These are phyloP conservation scores for Niebla homalea DNA, from an alignment of 495 filamentous ascomycete species.

Conservation along the genomic window DNA sequence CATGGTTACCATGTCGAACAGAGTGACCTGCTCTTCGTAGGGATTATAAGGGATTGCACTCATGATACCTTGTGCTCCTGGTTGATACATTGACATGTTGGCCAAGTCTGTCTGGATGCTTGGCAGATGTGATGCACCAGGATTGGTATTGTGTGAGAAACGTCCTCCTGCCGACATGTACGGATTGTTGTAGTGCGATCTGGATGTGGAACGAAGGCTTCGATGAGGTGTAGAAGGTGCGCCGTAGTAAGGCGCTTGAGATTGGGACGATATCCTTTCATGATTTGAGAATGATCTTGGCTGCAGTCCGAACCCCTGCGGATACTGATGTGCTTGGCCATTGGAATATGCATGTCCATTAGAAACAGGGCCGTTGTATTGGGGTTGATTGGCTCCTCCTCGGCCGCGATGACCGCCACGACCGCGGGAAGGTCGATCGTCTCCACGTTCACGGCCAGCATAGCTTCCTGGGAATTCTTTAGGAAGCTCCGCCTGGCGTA, in stretches of 20 bases:
- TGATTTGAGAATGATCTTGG: slow-evolving; percentile 13
- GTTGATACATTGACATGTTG: slow-evolving; percentile 36
- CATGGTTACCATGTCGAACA: slow-evolving; percentile 45
- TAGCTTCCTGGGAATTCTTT: slow-evolving; percentile 16
- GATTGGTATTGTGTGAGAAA: slow-evolving; percentile 21
- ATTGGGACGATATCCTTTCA: slow-evolving; percentile 16
- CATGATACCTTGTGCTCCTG: slow-evolving; percentile 43
- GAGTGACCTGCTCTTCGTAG: slow-evolving; percentile 41
- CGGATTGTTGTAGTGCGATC: slow-evolving; percentile 38
- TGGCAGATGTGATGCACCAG: slow-evolving; percentile 14
- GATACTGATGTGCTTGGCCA: slow-evolving; percentile 30
- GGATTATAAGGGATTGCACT: slow-evolving; percentile 49
- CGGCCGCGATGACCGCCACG: slow-evolving; percentile 43
- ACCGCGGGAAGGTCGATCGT: slow-evolving; percentile 38
- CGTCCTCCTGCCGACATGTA: slow-evolving; percentile 20
- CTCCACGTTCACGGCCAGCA: slow-evolving; percentile 29
- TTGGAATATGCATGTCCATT: slow-evolving; percentile 26
- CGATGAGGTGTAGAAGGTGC: slow-evolving; percentile 9
- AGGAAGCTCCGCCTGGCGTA: slow-evolving; percentile 12
- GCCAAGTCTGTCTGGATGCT: slow-evolving; percentile 22
- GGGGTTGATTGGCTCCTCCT: slow-evolving; percentile 30
- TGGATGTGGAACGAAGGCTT: slow-evolving; percentile 29
- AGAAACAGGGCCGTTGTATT: slow-evolving; percentile 27
- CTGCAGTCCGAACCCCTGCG: slow-evolving; percentile 20
- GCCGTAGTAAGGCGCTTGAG: slow-evolving; percentile 8